Evolutionary conservation across 1,139 yeast species (phyloP), one percentile per base, ranked within the genome.

Genomic region (Pichia sp.): DNA sequence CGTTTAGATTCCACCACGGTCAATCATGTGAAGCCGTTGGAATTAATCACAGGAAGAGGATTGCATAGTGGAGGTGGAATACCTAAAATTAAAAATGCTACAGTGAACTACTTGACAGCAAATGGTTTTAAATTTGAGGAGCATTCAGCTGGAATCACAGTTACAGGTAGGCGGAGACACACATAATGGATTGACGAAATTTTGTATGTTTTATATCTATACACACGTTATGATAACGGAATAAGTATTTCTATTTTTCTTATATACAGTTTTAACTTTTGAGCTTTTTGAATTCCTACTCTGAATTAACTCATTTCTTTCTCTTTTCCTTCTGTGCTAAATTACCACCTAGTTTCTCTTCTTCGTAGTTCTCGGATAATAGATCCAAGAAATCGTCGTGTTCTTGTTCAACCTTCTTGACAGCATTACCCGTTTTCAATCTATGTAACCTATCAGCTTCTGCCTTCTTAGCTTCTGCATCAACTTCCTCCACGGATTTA

Each of bases 11-110:
- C 67, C 1, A 40, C 58, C 3, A 50, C 45, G 24, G 71, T 66
- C 2, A 38, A 46, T 24, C 57, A 66, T 54, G 67, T 69, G 1
- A 60, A 56, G 2, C 67, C 68, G 0, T 51, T 77, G 12, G 52
- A 48, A 3, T 57, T 79, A 0, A 59, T 78, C 3, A 77, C 84
- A 0, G 86, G 86, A 0, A 57, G 83, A 44, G 86, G 86, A 0
- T 52, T 77, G 11, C 86, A 79, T 55, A 77, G 84, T 26, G 59
- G 51, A 1, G 72, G 71, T 12, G 82, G 82, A 1, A 56, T 62
- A 2, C 63, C 79, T 0, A 68, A 61, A 43, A 67, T 78, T 26
- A 66, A 66, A 45, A 55, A 52, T 5, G 56, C 64, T 7, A 72
- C 76, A 4, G 54, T 60, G 31, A 61, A 58, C 20, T 60, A 59